These are phyloP conservation scores for Chaetomium sp. DNA, from an alignment of 2,329 filamentous ascomycete species.

Conservation along the genomic window DNA sequence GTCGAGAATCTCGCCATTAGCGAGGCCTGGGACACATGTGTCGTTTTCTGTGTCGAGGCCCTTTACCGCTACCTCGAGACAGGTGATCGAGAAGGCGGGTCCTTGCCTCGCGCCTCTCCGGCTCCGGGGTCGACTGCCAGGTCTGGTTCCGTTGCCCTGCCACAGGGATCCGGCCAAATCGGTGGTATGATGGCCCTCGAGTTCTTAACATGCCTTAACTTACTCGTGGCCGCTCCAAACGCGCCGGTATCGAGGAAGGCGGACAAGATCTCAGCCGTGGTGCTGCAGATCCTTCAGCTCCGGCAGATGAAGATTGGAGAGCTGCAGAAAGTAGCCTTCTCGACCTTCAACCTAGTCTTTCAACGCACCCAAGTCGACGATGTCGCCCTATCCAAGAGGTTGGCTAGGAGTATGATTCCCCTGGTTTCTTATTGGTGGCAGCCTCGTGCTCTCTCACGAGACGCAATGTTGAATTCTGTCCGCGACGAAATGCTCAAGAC, in stretches of 20 bases:
- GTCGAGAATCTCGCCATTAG: constrained; percentile 72
- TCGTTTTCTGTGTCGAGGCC: constrained; percentile 70
- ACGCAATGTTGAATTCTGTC: constrained; percentile 62
- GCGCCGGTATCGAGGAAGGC: constrained; percentile 64
- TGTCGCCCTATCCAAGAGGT: constrained; percentile 60
- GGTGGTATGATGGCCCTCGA: constrained; percentile 49
- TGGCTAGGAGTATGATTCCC: constrained; percentile 66
- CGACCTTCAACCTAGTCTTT: constrained; percentile 72
- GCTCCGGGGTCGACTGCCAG: constrained; percentile 45
- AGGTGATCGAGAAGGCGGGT: constrained; percentile 42
- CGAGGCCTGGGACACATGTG: constrained; percentile 67
- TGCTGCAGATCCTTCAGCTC: constrained; percentile 64
- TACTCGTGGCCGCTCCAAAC: constrained; percentile 66
- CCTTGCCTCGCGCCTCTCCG: constrained; percentile 50
- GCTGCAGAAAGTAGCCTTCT: constrained; percentile 73
- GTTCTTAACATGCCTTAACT: constrained; percentile 66
- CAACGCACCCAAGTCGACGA: constrained; percentile 68
- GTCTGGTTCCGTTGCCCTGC: constrained; percentile 35
- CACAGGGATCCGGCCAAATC: constrained; percentile 35
- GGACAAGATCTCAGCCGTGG: constrained; percentile 56
- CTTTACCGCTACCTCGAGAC: constrained; percentile 57
- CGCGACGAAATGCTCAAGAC: constrained; percentile 78
- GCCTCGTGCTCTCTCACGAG: constrained; percentile 63
- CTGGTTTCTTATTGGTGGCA: constrained; percentile 78
- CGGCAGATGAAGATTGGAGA: constrained; percentile 61